Conservation (phyloP, 1,284 basidiomycete genomes). For the Xerocomus minutiporus region DNA sequence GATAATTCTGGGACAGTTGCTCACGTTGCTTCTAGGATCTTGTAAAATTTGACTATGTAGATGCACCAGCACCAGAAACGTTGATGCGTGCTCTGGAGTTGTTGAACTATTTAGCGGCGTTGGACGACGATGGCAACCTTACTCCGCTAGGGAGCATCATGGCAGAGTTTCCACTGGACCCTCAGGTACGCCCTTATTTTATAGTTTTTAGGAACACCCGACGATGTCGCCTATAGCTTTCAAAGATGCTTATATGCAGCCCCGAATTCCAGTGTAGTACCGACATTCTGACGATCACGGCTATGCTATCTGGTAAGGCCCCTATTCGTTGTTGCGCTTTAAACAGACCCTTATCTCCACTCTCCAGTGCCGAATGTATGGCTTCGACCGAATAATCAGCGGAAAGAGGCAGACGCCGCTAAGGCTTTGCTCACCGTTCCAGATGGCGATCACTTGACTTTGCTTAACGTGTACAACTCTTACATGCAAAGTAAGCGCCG, state of each 20-base stretch:
- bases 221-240: slow-evolving; percentile 46
- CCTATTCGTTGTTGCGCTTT: not conserved
- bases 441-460: slow-evolving; percentile 92
- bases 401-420: slow-evolving; percentile 89
- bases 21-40: slow-evolving; percentile 55
- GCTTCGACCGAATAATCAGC: slow-evolving; percentile 83
- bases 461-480: slow-evolving; percentile 95
- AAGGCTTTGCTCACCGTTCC: slow-evolving; percentile 88
- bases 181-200: slow-evolving; percentile 58
- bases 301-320: slow-evolving; percentile 85
- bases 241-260: slow-evolving; percentile 92
- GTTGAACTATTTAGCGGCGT: slow-evolving; percentile 86
- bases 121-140: slow-evolving; percentile 93
- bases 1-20: slow-evolving; percentile 1
- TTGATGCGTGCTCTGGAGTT: slow-evolving; percentile 97
- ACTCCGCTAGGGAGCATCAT: slow-evolving; percentile 87
- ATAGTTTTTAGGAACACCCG: not conserved
- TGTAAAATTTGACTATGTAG: slow-evolving; percentile 92
- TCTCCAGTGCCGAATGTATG: slow-evolving; percentile 85
- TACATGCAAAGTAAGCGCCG: slow-evolving; percentile 74
- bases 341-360: not conserved
- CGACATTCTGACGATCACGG: slow-evolving; percentile 91
- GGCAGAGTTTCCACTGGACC: slow-evolving; percentile 98
- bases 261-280: slow-evolving; percentile 96
- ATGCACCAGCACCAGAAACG: slow-evolving; percentile 95